Percentiles rank a stretch among this genome's conserved stretches.
phyloP scores from a whole-genome alignment of 2,329 filamentous ascomycete genomes.

The Phialemonium atrogriseum region DNA sequence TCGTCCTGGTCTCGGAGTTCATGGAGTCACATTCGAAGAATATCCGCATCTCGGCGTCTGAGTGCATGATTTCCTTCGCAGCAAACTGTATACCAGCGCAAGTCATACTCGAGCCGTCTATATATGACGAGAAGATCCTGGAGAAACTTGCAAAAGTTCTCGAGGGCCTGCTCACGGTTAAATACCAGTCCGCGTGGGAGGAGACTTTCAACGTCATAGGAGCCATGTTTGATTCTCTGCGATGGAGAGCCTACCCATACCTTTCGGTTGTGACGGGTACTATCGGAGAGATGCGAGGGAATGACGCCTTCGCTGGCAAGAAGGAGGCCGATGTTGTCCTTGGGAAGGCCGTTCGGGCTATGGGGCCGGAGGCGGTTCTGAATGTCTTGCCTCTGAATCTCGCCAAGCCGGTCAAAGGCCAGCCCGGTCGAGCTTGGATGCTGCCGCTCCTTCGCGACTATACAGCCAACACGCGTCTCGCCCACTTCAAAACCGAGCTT shows the following conservation, averaged over 20 bases:
- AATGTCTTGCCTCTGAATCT: conserved; percentile 81
- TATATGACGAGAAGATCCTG: conserved; percentile 85
- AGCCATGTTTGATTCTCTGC: conserved; percentile 77
- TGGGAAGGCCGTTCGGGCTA: conserved; percentile 76
- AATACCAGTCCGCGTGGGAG: conserved; percentile 89
- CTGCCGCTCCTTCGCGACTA: conserved; percentile 84
- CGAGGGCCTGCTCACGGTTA: conserved; percentile 71
- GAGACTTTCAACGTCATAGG: conserved; percentile 87
- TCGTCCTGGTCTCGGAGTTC: conserved; percentile 71
- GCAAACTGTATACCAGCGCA: conserved; percentile 79
- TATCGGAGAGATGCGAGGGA: conserved; percentile 80
- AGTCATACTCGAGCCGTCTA: conserved; percentile 78
- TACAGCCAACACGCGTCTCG: conserved; percentile 78
- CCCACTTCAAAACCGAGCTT: conserved; percentile 79
- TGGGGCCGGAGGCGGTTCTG: conserved; percentile 82
- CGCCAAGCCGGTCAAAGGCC: conserved; percentile 62
- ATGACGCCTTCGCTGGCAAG: conserved; percentile 84
- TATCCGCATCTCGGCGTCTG: conserved; percentile 87
- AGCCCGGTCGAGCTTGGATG: conserved; percentile 88
- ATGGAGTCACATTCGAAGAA: conserved; percentile 84
- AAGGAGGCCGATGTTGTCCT: conserved; percentile 91
- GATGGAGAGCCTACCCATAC: conserved; percentile 77
- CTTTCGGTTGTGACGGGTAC: conserved; percentile 67
- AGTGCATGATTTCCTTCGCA: conserved; percentile 89
- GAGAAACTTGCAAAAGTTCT: conserved; percentile 71